A percentile compares a stretch with the other conserved stretches of the same genome.
Evolutionary conservation across 805 yeast species (phyloP).

Genomic region (Pichia paraexigua): DNA sequence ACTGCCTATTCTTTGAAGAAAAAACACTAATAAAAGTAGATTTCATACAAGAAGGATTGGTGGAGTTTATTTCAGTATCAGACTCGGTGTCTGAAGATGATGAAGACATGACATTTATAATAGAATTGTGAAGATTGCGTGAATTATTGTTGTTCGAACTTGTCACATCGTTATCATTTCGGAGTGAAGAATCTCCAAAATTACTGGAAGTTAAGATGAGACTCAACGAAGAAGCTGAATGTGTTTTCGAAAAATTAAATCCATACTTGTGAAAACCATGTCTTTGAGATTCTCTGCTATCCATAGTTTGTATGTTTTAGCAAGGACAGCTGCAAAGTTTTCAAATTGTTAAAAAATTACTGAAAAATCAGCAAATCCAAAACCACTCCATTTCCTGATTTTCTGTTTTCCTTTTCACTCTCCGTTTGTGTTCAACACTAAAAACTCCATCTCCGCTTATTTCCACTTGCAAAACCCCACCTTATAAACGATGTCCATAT

Average conservation of each 20-base stretch:
- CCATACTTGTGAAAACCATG: background rate
- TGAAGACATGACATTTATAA: background rate
- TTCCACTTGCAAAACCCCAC: no score
- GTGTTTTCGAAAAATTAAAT: conserved; percentile 2
- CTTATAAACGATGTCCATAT: no score
- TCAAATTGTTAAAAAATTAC: background rate
- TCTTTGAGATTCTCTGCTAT: background rate
- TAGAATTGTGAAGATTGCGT: background rate
- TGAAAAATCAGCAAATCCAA: background rate
- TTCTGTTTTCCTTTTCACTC: background rate
- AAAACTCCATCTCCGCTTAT: background rate
- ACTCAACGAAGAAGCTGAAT: conserved; percentile 7
- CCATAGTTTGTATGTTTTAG: background rate
- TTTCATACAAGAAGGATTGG: background rate
- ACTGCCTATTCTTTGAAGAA: background rate
- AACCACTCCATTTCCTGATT: background rate
- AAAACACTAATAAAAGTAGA: background rate
- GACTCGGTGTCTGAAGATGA: background rate
- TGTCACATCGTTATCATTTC: background rate
- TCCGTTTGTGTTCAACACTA: background rate
- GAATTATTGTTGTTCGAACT: background rate
- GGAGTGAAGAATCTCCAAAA: background rate
- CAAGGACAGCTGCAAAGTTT: no score
- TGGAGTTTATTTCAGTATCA: background rate
- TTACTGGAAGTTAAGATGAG: background rate